Evolutionary conservation across 768 basidiomycete genomes (phyloP).

Genomic region (Leccinum rimulosum): DNA sequence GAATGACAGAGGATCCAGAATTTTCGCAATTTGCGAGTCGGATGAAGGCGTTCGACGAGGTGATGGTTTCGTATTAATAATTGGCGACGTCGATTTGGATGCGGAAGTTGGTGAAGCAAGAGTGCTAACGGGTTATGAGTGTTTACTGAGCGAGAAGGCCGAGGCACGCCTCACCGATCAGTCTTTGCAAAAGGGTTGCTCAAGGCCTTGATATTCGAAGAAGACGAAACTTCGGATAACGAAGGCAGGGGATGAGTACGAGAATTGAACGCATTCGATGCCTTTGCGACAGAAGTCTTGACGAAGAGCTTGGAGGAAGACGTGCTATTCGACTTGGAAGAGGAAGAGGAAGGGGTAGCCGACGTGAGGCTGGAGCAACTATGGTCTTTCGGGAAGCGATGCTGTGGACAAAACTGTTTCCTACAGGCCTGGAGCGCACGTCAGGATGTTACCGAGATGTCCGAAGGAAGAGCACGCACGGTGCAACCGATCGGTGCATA

Average conservation of each 20-base stretch:
- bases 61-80: slow-evolving; percentile 17
- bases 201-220: slow-evolving; percentile 19
- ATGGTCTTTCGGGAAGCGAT: slow-evolving; percentile 79
- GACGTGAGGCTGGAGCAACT: slow-evolving; percentile 39
- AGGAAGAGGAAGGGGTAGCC: slow-evolving; percentile 3
- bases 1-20: slow-evolving; percentile 45
- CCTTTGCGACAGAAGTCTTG: slow-evolving; percentile 3
- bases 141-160: slow-evolving; percentile 39
- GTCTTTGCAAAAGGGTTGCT: slow-evolving; percentile 42
- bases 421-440: slow-evolving; percentile 55
- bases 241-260: slow-evolving; percentile 1
- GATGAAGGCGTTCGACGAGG: slow-evolving; percentile 27
- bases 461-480: slow-evolving; percentile 43
- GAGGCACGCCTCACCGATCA: slow-evolving; percentile 59
- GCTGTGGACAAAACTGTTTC: slow-evolving; percentile 70
- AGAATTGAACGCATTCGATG: slow-evolving; percentile 8
- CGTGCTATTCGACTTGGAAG: slow-evolving; percentile 10
- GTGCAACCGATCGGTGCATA: slow-evolving; percentile 73
- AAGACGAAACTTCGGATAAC: slow-evolving; percentile 7
- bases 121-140: slow-evolving; percentile 67
- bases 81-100: slow-evolving; percentile 15
- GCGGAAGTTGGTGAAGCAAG: slow-evolving; percentile 22
- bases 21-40: slow-evolving; percentile 36
- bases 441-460: background rate
- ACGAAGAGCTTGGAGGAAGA: slow-evolving; percentile 10